Evolutionary conservation across 352 stramenopile genomes (phyloP).

Genomic region (Globisporangium cederbergense): DNA sequence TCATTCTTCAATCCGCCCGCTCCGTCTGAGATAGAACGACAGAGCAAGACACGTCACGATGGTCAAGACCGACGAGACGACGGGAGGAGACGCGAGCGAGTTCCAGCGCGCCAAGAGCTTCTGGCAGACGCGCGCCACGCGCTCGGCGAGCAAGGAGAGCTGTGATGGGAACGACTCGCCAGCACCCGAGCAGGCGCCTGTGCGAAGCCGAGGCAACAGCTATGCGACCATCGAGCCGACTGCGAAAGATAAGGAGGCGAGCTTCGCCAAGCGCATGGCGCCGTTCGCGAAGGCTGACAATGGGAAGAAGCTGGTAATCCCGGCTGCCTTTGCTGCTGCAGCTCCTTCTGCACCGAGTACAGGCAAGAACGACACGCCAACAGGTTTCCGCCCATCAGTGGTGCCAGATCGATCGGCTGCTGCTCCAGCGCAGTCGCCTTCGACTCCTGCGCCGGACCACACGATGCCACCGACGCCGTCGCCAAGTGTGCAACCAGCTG

Average conservation of each 20-base stretch:
- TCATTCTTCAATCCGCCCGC: constrained; percentile 10
- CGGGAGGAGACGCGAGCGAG: constrained; percentile 18
- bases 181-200: too few species aligned
- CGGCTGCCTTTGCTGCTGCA: background rate
- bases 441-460: constrained; percentile 35
- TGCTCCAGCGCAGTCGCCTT: constrained; percentile 16
- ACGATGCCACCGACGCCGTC: constrained; percentile 24
- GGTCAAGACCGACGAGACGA: background rate
- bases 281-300: constrained; percentile 8
- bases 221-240: constrained; percentile 7
- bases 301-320: constrained; percentile 2
- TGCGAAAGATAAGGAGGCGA: constrained; percentile 3
- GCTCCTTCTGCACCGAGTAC: background rate
- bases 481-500: constrained; percentile 18
- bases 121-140: constrained; percentile 56
- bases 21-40: background rate
- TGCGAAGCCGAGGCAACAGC: constrained; percentile 5
- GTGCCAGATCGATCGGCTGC: constrained; percentile 1
- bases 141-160: constrained; percentile 24
- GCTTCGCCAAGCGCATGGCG: constrained; percentile 18
- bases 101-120: constrained; percentile 59
- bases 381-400: constrained; percentile 14
- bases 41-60: background rate
- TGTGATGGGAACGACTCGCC: background rate
- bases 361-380: background rate